Base-by-base conservation (phyloP, 2,329 filamentous ascomycete genomes). In the Graphilbum fragrans region DNA sequence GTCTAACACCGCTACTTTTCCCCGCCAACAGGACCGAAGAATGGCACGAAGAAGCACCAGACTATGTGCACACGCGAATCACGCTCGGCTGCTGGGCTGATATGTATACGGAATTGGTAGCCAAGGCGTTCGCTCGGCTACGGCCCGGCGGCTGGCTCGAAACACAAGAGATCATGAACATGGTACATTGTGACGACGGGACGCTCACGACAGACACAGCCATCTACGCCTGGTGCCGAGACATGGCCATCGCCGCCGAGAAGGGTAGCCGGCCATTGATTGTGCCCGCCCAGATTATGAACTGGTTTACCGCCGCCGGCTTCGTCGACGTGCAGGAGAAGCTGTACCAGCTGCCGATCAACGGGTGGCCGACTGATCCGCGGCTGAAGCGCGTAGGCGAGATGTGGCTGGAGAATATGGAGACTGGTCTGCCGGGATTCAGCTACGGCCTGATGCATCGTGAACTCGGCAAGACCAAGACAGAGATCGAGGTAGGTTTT, bases 81-180 rank as follows among this genome's bases (percentile, higher is more conserved):
- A 69, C 68, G 0, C 52, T 64, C 10, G 69, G 67, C 18, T 70
- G 66, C 49, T 74, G 69, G 65, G 56, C 59, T 7, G 58, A 65
- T 41, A 70, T 69, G 50, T 61, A 66, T 41, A 50, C 51, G 1
- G 61, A 73, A 38, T 58, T 75, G 18, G 70, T 81, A 42, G 55
- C 58, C 25, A 69, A 69, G 45, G 67, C 70, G 5, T 72, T 69
- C 44, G 56, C 59, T n/a, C 57, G 63, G 32, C 57, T 75, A 1
- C 55, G 56, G 12, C 70, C 70, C 0, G 72, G 70, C 25, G 70
- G 71, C 35, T 76, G 67, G 60, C 61, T 74, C 35, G 71, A 76
- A 52, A 67, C 65, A 3, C 70, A 74, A 47, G 71, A 75, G 48
- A 63, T 49, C 57, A 63, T 48, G 12, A 45, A 37, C n/a, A 3